phyloP scores from a whole-genome alignment of 2,329 filamentous ascomycete genomes.

The Sporothrix euskadiensis region DNA sequence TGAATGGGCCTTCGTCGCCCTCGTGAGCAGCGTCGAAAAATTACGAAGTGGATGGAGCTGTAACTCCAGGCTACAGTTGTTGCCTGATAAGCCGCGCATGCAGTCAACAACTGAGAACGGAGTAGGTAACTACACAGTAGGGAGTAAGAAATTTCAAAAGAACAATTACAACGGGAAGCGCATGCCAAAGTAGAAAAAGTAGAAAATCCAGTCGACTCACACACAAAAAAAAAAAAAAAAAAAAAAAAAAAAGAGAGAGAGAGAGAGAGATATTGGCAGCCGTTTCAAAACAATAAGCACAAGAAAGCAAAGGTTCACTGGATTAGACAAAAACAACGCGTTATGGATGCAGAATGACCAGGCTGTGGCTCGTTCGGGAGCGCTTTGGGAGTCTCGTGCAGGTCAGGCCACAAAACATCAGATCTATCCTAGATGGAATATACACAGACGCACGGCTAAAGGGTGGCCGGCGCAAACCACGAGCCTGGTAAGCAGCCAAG shows the following conservation, averaged over 20 bases:
- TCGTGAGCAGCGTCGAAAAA: neutral
- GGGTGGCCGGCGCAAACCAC: neutral
- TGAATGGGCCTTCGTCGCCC: neutral
- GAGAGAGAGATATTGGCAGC: neutral
- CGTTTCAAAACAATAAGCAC: too few relatives aligned
- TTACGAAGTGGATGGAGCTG: neutral
- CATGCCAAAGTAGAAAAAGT: neutral
- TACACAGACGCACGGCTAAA: neutral
- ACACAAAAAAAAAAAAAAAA: neutral
- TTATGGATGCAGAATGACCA: neutral
- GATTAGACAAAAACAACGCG: neutral
- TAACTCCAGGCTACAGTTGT: slow-evolving; percentile 4
- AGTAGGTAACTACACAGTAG: too few relatives aligned
- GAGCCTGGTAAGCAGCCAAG: neutral
- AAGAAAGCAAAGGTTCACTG: neutral
- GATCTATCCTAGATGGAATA: neutral
- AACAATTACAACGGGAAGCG: neutral
- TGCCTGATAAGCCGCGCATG: neutral
- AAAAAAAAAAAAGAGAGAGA: neutral
- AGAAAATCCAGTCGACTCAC: neutral
- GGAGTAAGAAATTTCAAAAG: neutral
- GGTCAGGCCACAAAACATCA: neutral
- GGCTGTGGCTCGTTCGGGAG: neutral
- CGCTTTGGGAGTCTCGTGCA: neutral
- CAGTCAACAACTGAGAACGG: neutral